Conservation (phyloP, 148 eudicot species). For the Rhododendron ovatum region DNA sequence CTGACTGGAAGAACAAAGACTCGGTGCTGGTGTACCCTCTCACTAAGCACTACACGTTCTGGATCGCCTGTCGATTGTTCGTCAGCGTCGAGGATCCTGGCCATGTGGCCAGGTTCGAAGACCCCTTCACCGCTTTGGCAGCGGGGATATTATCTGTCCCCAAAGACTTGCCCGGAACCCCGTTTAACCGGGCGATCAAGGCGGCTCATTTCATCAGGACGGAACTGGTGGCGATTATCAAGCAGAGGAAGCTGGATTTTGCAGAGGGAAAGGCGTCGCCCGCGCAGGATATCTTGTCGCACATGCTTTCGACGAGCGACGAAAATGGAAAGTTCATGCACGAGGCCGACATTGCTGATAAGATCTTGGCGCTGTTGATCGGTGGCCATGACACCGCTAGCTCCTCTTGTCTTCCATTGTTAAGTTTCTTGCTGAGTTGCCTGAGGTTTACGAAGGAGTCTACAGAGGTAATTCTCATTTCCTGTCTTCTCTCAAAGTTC, state of each 20-base stretch:
- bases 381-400: conserved; percentile 13
- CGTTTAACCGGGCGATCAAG: not conserved
- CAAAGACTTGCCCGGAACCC: not conserved
- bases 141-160: not conserved
- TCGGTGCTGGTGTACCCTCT: not conserved
- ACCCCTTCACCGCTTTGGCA: not conserved
- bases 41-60: not conserved
- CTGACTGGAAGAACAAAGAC: not conserved
- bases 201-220: not conserved
- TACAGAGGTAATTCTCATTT: not conserved
- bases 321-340: not conserved
- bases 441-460: conserved; percentile 4
- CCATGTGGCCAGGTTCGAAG: not conserved
- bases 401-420: not conserved
- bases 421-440: conserved; percentile 11
- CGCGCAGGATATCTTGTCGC: not conserved
- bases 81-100: not conserved
- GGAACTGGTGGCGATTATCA: not conserved
- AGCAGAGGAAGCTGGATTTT: not conserved
- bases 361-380: not conserved
- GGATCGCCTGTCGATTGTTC: not conserved
- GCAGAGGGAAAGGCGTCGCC: not conserved
- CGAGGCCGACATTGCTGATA: not conserved
- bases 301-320: not conserved
- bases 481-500: no score